Base-by-base conservation (phyloP, 345 rosid genomes). In the Corymbia maculata region DNA sequence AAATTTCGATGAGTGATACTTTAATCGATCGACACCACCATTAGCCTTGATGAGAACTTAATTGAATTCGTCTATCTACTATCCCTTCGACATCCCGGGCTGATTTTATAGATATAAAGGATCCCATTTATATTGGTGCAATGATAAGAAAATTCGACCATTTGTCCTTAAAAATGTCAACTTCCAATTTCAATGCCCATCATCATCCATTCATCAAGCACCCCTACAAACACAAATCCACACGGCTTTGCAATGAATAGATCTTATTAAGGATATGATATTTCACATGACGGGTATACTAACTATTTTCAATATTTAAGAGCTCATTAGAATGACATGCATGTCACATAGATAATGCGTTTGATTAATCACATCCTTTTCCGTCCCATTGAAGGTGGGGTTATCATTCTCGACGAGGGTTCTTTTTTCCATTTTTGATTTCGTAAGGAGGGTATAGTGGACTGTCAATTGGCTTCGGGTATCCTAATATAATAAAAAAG, bases 141-240 rank as follows among this genome's bases (percentile, higher is more conserved):
- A 17, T 9, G 4, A 4, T 9, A 32, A 21, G 80, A 32, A 0
- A 0, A 36, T 17, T 6, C 0, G 1, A 17, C 8, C 6, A 0
- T 36, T 36, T 19, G 6, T 70, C 26, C 17, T 7, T 9, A 36
- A 4, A 9, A 36, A 9, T 0, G 0, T 13, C 44, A 70, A 17
- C 1, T 1, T 36, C 2, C 26, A 36, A 17, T 9, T 36, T 70
- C 47, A 2, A 1, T 68, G 1, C 30, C 6, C 79, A 68, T 15
- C 4, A 15, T 68, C 3, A 2, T 15, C 9, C 8, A 2, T 68
- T 30, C 16, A 30, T 16, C 1, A 30, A 13, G 6, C 11, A 32
- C 79, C 15, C 79, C 30, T 0, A 2, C 0, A 32, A 68, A 12
- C 44, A 15, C 8, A 30, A 32, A 30, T 19, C 47, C 8, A 19